Percentiles rank a stretch among this genome's conserved stretches.
phyloP scores from a whole-genome alignment of 805 yeast genomes.

The Nakazawaea anatomiae region DNA sequence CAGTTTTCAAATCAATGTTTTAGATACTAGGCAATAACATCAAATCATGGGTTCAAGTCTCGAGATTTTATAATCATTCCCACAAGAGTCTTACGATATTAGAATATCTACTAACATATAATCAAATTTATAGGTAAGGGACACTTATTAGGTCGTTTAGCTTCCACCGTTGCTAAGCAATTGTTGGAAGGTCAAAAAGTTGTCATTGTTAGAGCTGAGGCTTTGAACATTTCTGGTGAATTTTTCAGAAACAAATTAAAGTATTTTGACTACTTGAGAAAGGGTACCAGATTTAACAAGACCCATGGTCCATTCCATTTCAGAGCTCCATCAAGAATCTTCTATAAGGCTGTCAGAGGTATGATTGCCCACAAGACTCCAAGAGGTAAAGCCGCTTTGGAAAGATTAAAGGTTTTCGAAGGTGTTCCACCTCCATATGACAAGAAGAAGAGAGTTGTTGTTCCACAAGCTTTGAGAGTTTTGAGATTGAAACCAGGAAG shows the following conservation, averaged over 20 bases:
- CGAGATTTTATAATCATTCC: too few species aligned
- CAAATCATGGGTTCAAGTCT: too few species aligned
- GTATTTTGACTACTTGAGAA: conserved; percentile 99
- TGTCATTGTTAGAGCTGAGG: conserved; percentile 96
- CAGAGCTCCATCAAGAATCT: conserved; percentile 99
- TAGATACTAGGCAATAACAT: too few species aligned
- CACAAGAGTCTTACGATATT: too few species aligned
- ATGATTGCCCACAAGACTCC: conserved; percentile 99
- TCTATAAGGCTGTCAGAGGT: conserved; percentile 99
- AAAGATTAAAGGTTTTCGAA: conserved; percentile 98
- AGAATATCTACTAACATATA: conserved; percentile 5
- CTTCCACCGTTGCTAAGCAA: conserved; percentile 98
- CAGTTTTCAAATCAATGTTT: too few species aligned
- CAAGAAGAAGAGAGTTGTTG: conserved; percentile 99
- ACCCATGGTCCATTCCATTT: conserved; percentile 99
- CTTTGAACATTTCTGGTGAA: conserved; percentile 98
- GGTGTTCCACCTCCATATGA: conserved; percentile 99
- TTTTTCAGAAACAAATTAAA: conserved; percentile 99
- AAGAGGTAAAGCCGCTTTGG: conserved; percentile 99
- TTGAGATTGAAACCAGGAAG: conserved; percentile 99
- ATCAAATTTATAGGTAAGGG: conserved; percentile 65
- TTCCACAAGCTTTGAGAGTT: conserved; percentile 99
- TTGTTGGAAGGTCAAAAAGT: conserved; percentile 96
- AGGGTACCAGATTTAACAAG: conserved; percentile 98
- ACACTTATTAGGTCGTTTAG: conserved; percentile 99